Evolutionary conservation across 352 stramenopile species (phyloP), one percentile per base, ranked within the genome.

Genomic region (Phytophthora hibernalis): DNA sequence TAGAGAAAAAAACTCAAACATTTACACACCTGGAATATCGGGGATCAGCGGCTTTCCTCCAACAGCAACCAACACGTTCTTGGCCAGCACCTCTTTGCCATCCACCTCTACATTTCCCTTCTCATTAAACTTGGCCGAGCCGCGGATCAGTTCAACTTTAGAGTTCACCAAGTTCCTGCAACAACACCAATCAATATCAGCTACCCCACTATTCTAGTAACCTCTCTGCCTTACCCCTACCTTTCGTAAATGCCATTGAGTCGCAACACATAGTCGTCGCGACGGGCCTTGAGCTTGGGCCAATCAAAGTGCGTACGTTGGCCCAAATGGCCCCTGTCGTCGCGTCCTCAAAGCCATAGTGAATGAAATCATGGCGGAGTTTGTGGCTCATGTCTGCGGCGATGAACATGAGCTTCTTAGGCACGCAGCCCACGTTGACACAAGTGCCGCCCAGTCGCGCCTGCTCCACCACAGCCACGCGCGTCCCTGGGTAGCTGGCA

Each of bases 341-440:
- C 35, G 59, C 63, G 12, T 76, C 67, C 49, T 87, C 75, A 66
- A 90, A 92, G 2, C 84, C 82, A 37, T 91, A 92, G 57, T 88
- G 66, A 10, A 73, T 37, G 2, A 77, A 69, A 20, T 94, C 80
- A 47, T 82, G 83, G 37, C 77, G 72, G 20, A 91, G 54, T 28
- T 71, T 71, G 54, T 93, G 82, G 10, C 59, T 67, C 70, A 93
- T 83, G 44, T 82, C 85, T 11, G 85, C 85, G 9, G 83, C 85
- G n/a, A 87, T 64, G 61, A 82, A 92, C 97, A 99, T 99, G 54
- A 99, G 91, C 74, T 99, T 99, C 80, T 99, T 99, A n/a, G 98
- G 97, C 43, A 99, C 97, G 81, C 97, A 99, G 55, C 98, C 97
- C 1, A 99, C 96, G 74, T 99, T 99, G 50, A 99, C 97, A 65